Evolutionary conservation across 768 basidiomycete genomes (phyloP).

Genomic region (Phylloporus sp.): DNA sequence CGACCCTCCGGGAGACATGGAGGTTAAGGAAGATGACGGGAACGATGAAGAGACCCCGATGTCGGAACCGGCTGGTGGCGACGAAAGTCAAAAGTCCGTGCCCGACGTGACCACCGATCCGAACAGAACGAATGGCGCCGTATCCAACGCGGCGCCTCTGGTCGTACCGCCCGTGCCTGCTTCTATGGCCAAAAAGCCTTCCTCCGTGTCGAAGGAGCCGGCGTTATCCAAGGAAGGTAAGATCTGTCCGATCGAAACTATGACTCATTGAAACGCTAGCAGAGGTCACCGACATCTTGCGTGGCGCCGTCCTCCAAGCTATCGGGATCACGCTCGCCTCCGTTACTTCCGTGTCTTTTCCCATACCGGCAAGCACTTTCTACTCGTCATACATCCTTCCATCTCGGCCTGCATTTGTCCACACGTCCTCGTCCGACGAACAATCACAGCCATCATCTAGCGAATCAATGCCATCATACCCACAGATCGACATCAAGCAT

Average conservation of each 20-base stretch:
- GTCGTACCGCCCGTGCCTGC: conserved; percentile 3
- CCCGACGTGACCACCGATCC: conserved; percentile 6
- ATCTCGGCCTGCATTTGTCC: conserved; percentile 60
- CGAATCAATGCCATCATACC: conserved; percentile 31
- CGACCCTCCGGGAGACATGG: conserved; percentile 46
- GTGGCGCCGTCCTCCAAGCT: conserved; percentile 59
- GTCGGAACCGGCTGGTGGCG: conserved; percentile 6
- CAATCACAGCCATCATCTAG: conserved; percentile 6
- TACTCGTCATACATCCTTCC: conserved; percentile 78
- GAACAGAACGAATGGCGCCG: conserved; percentile 24
- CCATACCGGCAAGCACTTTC: conserved; percentile 69
- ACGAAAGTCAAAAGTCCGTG: conserved; percentile 6
- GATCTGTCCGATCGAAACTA: background rate
- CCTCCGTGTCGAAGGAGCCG: conserved; percentile 9
- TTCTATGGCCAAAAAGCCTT: conserved; percentile 1
- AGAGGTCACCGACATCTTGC: conserved; percentile 42
- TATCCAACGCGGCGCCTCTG: conserved; percentile 5
- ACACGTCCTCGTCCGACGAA: conserved; percentile 10
- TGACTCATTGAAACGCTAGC: background rate
- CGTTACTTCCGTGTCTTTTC: conserved; percentile 54
- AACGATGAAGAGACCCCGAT: conserved; percentile 7
- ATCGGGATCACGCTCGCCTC: conserved; percentile 47
- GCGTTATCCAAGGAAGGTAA: conserved; percentile 29
- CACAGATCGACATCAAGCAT: conserved; percentile 64
- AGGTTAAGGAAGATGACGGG: conserved; percentile 19